Conservation (phyloP, 345 rosid species). For the Acer saccharum region DNA sequence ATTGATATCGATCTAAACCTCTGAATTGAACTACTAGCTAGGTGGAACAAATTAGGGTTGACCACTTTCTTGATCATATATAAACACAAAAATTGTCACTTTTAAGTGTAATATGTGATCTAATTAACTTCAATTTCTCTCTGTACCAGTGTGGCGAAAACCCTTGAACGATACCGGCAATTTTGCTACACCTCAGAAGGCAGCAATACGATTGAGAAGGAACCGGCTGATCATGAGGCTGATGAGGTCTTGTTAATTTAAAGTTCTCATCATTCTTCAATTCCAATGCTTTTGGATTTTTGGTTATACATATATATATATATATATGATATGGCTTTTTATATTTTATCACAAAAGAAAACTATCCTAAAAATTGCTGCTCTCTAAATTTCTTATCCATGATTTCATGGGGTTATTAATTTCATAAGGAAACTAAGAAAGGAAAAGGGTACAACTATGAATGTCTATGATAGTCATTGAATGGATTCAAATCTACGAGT, state of each 20-base stretch:
- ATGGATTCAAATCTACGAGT: neutral
- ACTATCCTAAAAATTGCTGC: neutral
- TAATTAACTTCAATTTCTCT: neutral
- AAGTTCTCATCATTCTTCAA: neutral
- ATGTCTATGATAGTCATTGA: neutral
- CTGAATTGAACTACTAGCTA: too few relatives aligned
- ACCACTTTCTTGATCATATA: too few relatives aligned
- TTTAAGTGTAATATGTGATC: neutral
- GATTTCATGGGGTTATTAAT: neutral
- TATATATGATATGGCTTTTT: too few relatives aligned
- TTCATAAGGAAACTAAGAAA: neutral
- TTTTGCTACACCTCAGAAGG: conserved; percentile 25
- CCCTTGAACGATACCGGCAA: conserved; percentile 33
- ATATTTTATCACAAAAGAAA: neutral
- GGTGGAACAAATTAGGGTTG: too few relatives aligned
- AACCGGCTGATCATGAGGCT: conserved; percentile 11
- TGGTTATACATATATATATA: neutral
- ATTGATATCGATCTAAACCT: too few relatives aligned
- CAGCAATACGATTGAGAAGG: conserved; percentile 13
- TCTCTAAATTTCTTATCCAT: neutral
- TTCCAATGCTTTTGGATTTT: neutral
- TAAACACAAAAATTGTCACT: neutral
- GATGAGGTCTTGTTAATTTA: conserved; percentile 25
- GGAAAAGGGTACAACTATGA: neutral
- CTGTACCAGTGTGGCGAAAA: conserved; percentile 11